These are phyloP conservation scores for Trichomonas gallinae DNA, from an alignment of 208 protist species.

Conservation along the genomic window DNA sequence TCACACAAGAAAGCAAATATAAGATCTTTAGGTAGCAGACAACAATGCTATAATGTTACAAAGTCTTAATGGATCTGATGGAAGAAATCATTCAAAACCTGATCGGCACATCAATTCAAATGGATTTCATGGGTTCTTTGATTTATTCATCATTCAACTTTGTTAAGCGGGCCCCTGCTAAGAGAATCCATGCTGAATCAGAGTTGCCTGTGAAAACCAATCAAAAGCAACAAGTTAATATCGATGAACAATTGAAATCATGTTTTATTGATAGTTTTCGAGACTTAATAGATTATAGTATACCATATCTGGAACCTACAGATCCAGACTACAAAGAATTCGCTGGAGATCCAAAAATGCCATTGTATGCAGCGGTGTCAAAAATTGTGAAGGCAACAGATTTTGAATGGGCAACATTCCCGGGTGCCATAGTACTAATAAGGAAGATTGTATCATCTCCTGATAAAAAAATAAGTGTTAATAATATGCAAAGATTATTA, in stretches of 20 bases:
- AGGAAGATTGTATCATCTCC: not conserved
- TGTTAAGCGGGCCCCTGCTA: not conserved
- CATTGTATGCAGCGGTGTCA: not conserved
- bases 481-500: constrained; percentile 11
- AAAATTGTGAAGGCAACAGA: not conserved
- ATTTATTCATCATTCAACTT: not conserved
- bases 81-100: too few relatives aligned
- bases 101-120: not conserved
- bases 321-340: not conserved
- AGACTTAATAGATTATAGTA: not conserved
- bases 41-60: too few relatives aligned
- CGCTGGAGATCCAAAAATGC: not conserved
- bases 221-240: not conserved
- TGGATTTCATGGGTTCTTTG: not conserved
- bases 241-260: not conserved
- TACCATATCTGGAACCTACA: not conserved
- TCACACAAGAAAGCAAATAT: too few relatives aligned
- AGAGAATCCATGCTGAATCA: not conserved
- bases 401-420: not conserved
- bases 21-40: too few relatives aligned
- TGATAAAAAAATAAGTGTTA: not conserved
- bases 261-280: not conserved
- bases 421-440: not conserved
- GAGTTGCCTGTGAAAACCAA: not conserved
- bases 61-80: too few relatives aligned